Base-by-base conservation (phyloP, 1,139 yeast genomes). In the Arxiozyma slooffiae region DNA sequence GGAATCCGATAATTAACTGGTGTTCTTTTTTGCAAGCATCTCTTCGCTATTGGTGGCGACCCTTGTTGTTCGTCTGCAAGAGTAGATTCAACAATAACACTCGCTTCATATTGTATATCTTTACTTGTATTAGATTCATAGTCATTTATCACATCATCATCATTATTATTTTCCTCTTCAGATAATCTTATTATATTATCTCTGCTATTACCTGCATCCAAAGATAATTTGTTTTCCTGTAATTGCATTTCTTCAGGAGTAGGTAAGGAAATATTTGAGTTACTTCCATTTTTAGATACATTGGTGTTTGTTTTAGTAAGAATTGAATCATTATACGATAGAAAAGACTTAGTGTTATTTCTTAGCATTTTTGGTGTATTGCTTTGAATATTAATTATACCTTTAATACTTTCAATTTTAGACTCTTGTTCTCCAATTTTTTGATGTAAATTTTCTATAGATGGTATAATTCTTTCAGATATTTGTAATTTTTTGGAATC, bases 1-100 rank as follows among this genome's bases (percentile, higher is more conserved):
- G 67, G 67, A 24, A 64, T 57, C 34, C 56, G 58, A 48, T 64
- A 64, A 47, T 64, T 62, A 5, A 62, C 50, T 4, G 49, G 46
- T 18, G 50, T 48, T 48, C 61, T 57, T 8, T 48, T 49, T 21
- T 62, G 51, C 50, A 58, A 48, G 21, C 41, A 40, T 39, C 66
- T 47, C 21, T 52, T 50, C 36, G 36, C 53, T 41, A 16, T 46
- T 17, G 48, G 48, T 4, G 44, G 34, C 4, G 38, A 34, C 11
- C 26, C 36, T 42, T 22, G 38, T 8, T 20, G 36, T 20, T 50
- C 38, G 11, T 34, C 38, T 4, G 24, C 26, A 17, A n/a, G 9
- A 2, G 39, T 34, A 6, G 45, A 21, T 18, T 34, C 38, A 24
- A 42, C 36, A 6, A 34, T 7, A 7, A 9, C 39, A 30, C 36